phyloP scores from a whole-genome alignment of 805 yeast species.

The Candida maris region DNA sequence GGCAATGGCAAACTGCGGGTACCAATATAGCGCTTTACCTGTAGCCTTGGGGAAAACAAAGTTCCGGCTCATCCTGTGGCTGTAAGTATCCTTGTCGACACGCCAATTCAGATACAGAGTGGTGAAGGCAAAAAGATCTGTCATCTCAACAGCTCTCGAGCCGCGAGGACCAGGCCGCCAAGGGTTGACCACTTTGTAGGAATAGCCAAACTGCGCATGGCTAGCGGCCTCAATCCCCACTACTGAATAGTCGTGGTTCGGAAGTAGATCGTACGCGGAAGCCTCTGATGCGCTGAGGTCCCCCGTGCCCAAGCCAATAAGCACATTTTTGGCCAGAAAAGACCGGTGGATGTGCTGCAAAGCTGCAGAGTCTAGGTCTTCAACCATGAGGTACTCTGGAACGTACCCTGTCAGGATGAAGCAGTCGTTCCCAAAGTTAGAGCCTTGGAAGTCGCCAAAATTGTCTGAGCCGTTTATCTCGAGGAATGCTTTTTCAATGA shows the following conservation, averaged over 20 bases:
- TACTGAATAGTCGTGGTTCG: constrained; percentile 72
- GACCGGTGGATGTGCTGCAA: constrained; percentile 32
- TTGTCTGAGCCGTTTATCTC: constrained; percentile 39
- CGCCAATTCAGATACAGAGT: constrained; percentile 69
- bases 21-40: constrained; percentile 18
- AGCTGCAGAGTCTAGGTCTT: constrained; percentile 27
- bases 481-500: constrained; percentile 76
- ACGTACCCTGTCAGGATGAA: constrained; percentile 66
- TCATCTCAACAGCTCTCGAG: constrained; percentile 25
- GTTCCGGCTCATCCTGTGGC: constrained; percentile 11
- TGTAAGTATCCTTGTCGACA: background rate
- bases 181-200: constrained; percentile 43
- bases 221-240: constrained; percentile 31
- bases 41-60: constrained; percentile 31
- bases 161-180: constrained; percentile 27
- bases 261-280: constrained; percentile 37
- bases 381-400: constrained; percentile 52
- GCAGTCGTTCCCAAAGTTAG: constrained; percentile 71
- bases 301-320: constrained; percentile 72
- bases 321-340: constrained; percentile 35
- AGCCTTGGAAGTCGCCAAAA: constrained; percentile 66
- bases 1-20: constrained; percentile 36
- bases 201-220: constrained; percentile 13
- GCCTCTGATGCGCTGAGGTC: constrained; percentile 34
- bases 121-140: constrained; percentile 38